Evolutionary conservation across 2,329 filamentous ascomycete genomes (phyloP).

Genomic region (Dothistroma septosporum): DNA sequence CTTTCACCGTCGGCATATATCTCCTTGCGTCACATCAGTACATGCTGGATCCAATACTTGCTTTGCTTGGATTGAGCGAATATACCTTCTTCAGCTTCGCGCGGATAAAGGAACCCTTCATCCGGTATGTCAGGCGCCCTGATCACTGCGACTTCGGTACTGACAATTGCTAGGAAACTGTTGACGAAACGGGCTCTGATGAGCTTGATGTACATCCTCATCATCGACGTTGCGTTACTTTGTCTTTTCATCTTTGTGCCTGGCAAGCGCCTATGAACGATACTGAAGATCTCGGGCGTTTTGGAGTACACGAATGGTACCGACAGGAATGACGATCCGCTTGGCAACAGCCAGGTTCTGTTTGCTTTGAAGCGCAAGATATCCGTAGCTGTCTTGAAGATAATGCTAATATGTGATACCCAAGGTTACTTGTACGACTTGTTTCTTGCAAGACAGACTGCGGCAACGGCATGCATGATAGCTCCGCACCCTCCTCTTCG

Average conservation of each 20-base stretch:
- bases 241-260: constrained; percentile 93
- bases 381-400: constrained; percentile 4
- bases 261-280: constrained; percentile 66
- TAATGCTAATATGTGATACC: constrained; percentile 5
- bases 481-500: background rate
- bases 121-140: constrained; percentile 44
- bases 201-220: constrained; percentile 68
- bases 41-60: constrained; percentile 86
- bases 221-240: constrained; percentile 77
- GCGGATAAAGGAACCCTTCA: constrained; percentile 82
- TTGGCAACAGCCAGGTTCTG: background rate
- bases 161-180: constrained; percentile 54
- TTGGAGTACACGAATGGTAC: constrained; percentile 1
- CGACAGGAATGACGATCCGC: constrained; percentile 1
- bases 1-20: constrained; percentile 89
- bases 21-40: constrained; percentile 89
- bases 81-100: constrained; percentile 94
- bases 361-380: background rate
- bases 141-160: constrained; percentile 1
- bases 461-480: background rate
- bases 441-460: background rate
- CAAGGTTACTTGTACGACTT: background rate
- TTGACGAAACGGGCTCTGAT: constrained; percentile 78
- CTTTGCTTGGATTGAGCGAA: constrained; percentile 84
- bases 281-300: constrained; percentile 8